Evolutionary conservation across 108 stramenopile species (phyloP).

Genomic region (Seminavis robusta): DNA sequence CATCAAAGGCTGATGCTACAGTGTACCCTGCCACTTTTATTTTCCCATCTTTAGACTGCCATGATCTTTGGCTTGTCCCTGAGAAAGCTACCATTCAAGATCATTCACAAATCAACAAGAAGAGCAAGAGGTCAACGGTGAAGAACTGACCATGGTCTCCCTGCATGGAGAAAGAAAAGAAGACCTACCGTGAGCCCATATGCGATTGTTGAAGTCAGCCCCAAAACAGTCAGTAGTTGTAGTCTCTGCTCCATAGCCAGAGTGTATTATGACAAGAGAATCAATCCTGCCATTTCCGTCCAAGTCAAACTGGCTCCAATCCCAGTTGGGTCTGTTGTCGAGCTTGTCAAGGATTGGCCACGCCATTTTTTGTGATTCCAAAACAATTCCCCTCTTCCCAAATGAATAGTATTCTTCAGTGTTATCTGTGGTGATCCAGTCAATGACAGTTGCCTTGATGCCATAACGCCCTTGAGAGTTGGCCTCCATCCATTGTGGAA

Average conservation of each 20-base stretch:
- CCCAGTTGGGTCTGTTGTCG: neutral
- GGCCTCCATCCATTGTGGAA: neutral
- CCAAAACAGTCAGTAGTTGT: too few species aligned
- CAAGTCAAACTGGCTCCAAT: constrained; percentile 21
- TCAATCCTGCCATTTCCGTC: constrained; percentile 47
- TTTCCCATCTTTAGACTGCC: neutral
- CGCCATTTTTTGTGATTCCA: neutral
- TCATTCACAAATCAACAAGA: too few species aligned
- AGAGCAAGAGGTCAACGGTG: neutral
- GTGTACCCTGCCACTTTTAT: too few species aligned
- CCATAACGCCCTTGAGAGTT: constrained; percentile 6
- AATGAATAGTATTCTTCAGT: constrained; percentile 27
- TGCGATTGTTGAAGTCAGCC: too few species aligned
- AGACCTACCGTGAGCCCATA: too few species aligned
- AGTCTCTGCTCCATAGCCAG: constrained; percentile 73
- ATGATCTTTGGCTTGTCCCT: too few species aligned
- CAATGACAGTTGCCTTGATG: neutral
- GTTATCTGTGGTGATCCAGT: constrained; percentile 9
- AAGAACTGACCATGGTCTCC: constrained; percentile 41
- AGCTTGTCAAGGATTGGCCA: neutral
- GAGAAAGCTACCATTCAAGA: too few species aligned
- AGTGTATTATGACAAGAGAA: constrained; percentile 57
- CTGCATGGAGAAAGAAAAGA: too few species aligned
- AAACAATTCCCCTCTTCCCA: constrained; percentile 15
- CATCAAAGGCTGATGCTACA: too few species aligned